Base-by-base conservation (phyloP, 106 monocot species). In the Narthecium ossifragum region DNA sequence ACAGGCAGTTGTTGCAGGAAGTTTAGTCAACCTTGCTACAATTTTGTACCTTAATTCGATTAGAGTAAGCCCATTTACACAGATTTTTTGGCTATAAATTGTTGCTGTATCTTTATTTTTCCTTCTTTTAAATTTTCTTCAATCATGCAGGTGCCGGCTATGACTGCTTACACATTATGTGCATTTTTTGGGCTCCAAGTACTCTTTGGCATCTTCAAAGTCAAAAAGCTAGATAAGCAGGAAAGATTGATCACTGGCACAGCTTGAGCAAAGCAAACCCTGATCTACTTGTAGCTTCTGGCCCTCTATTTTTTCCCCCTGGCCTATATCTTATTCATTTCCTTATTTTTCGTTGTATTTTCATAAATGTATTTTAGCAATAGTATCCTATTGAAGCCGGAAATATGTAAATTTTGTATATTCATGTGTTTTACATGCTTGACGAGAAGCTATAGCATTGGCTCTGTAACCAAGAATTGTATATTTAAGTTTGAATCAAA, bases 211-310 rank as follows among this genome's bases (percentile, higher is more conserved):
- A 62, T 96, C 51, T 58, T 96, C 17, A 96, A 83, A 49, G 80
- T 90, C 3, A 96, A 90, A 34, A 90, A 75, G 53, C 66, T 96
- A 43, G 90, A 90, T 55, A 77, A 83, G 46, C 79, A 67, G 53
- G 94, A 96, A 64, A 89, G 80, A 65, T 51, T 96, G 61, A 83
- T 94, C 51, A 90, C 89, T 2, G 93, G 89, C 59, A 94, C 89
- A 17, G 93, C 93, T 51, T 94, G 70, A 90, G 26, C 29, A 52
- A 23, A n/a, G n/a, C n/a, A n/a, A n/a, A n/a, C n/a, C n/a, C n/a
- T n/a, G n/a, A n/a, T n/a, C n/a, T n/a, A n/a, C n/a, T n/a, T n/a
- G n/a, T n/a, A n/a, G n/a, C n/a, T n/a, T n/a, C n/a, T n/a, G n/a
- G n/a, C n/a, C n/a, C n/a, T n/a, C n/a, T n/a, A n/a, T n/a, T n/a